Base-by-base conservation (phyloP, 78 protist species). In the Dictyostelium purpureum region DNA sequence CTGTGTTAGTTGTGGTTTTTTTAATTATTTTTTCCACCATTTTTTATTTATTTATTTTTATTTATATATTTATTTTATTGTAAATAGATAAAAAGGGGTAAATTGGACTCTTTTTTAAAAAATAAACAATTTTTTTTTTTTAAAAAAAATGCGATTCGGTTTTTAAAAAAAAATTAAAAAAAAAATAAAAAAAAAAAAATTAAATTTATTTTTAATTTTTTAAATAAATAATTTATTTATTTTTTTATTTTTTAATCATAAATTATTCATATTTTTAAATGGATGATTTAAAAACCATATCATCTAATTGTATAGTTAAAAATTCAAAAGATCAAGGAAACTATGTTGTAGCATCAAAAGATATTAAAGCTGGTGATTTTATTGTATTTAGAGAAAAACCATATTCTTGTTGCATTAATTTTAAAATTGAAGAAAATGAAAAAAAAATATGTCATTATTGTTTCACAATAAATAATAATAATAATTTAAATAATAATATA, bases 391-490 rank as follows among this genome's bases (percentile, higher is more conserved):
- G 78, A 26, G 89, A 81, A 19, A 24, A 33, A 33, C 89, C 89
- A 49, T 45, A 63, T 45, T 66, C 47, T 33, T 31, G 33, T 38
- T 24, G 49, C 24, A 35, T 81, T 45, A 81, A 81, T 52, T 81
- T n/a, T 26, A 67, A 37, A 45, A n/a, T n/a, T n/a, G 89, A 81
- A 67, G 59, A 38, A 26, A 38, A 24, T 52, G 67, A 69, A 33
- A 81, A 28, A 49, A 35, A 26, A 37, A 35, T 67, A 24, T 81
- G 89, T 51, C 89, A 81, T 67, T 19, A 52, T 47, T 81, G 89
- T 51, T 51, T 61, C 47, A 2, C 42, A 31, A 42, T 33, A 12
- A 10, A 67, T 35, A 54, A 54, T 2, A 45, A 51, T n/a, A n/a
- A n/a, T n/a, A n/a, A n/a, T n/a, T n/a, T n/a, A n/a, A n/a, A n/a